Evolutionary conservation across 2,329 filamentous ascomycete genomes (phyloP).

Genomic region (Graphium sp.): DNA sequence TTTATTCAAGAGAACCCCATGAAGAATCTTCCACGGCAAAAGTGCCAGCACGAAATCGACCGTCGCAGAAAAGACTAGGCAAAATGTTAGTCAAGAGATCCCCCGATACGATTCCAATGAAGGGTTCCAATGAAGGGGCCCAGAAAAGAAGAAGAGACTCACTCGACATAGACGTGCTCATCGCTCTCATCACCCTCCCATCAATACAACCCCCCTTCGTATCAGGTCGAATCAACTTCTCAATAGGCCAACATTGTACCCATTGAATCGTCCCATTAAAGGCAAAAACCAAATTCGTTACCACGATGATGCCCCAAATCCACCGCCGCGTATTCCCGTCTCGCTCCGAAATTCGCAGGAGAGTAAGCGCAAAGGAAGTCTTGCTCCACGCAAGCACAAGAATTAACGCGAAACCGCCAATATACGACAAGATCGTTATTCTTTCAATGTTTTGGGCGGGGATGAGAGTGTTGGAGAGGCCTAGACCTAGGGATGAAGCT

Average conservation of each 20-base stretch:
- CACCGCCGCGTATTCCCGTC: constrained; percentile 6
- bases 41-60: constrained; percentile 20
- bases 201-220: constrained; percentile 13
- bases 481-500: background rate
- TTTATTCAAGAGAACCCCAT: constrained; percentile 16
- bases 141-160: background rate
- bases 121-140: constrained; percentile 3
- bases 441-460: constrained; percentile 1
- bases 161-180: constrained; percentile 3
- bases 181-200: background rate
- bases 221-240: constrained; percentile 9
- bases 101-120: background rate
- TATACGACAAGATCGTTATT: constrained; percentile 3
- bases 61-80: constrained; percentile 13
- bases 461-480: constrained; percentile 1
- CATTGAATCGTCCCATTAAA: constrained; percentile 7
- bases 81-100: background rate
- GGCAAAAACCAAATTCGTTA: constrained; percentile 9
- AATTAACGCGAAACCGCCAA: constrained; percentile 3
- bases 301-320: constrained; percentile 9
- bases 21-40: constrained; percentile 21
- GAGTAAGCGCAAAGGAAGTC: constrained; percentile 11
- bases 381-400: constrained; percentile 10
- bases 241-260: constrained; percentile 6
- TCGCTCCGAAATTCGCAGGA: constrained; percentile 8